These are phyloP conservation scores for Chytridiales sp. DNA, from an alignment of 371 early-diverging fungal species.

Conservation along the genomic window DNA sequence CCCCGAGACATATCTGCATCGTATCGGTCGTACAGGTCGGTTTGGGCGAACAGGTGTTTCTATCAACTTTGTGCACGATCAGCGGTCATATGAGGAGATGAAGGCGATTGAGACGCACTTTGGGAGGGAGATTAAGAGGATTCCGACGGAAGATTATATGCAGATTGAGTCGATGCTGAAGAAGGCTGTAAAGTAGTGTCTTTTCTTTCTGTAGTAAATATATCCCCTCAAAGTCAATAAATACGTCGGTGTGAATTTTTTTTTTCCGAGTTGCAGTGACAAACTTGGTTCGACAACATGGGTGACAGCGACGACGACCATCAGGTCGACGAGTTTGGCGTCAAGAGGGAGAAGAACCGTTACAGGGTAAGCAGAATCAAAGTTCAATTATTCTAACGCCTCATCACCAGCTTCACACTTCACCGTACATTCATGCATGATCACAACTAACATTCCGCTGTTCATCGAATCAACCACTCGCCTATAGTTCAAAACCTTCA, in stretches of 20 bases:
- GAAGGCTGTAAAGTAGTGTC: constrained; percentile 56
- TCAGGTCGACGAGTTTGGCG: too few relatives aligned
- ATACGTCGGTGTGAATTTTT: neutral
- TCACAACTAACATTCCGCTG: neutral
- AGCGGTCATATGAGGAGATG: constrained; percentile 67
- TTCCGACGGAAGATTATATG: constrained; percentile 78
- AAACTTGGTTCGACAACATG: too few relatives aligned
- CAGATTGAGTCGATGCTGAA: constrained; percentile 74
- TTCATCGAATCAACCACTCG: neutral
- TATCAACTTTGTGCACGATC: constrained; percentile 93
- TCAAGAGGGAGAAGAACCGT: too few relatives aligned
- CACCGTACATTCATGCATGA: constrained; percentile 1
- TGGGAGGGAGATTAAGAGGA: constrained; percentile 67
- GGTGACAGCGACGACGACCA: too few relatives aligned
- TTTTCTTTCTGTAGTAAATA: neutral
- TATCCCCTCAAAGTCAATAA: neutral
- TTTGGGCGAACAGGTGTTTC: constrained; percentile 96
- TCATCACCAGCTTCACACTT: too few relatives aligned
- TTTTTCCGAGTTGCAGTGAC: neutral
- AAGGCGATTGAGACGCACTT: constrained; percentile 74
- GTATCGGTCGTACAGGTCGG: constrained; percentile 98
- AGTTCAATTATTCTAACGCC: too few relatives aligned
- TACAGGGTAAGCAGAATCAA: too few relatives aligned
- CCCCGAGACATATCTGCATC: constrained; percentile 95
- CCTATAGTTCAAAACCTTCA: constrained; percentile 78